Conservation (phyloP, 768 basidiomycete species). For the Amanita rubescens region DNA sequence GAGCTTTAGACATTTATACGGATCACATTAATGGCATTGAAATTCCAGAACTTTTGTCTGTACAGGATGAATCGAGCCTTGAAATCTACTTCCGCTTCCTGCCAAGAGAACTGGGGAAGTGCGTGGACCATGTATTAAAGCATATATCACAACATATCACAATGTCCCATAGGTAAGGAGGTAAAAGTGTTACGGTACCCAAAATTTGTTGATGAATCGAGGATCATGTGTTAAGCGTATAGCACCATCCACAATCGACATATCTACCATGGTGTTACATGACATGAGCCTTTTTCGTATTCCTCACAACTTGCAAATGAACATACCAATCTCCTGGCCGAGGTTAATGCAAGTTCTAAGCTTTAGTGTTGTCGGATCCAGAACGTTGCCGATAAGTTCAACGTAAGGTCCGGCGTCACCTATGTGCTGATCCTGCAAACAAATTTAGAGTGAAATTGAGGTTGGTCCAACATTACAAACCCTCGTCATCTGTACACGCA, state of each 20-base stretch:
- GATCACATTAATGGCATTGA: not conserved
- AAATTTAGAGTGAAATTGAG: not conserved
- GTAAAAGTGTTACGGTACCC: not conserved
- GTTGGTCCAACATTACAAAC: not conserved
- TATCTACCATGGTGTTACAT: not conserved
- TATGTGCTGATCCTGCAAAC: slow-evolving; percentile 1
- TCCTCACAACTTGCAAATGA: not conserved
- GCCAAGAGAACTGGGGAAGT: too few species aligned
- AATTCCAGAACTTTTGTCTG: not conserved
- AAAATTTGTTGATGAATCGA: slow-evolving; percentile 2
- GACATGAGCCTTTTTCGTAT: not conserved
- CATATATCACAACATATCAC: not conserved
- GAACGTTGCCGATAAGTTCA: slow-evolving; percentile 4
- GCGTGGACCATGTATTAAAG: not conserved
- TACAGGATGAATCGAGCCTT: not conserved
- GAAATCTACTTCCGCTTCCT: not conserved
- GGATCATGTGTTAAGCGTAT: slow-evolving; percentile 1
- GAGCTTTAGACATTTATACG: not conserved
- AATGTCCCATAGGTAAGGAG: not conserved
- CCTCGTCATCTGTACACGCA: slow-evolving; percentile 4
- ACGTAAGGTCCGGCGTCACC: slow-evolving; percentile 3
- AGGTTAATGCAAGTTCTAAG: slow-evolving; percentile 2
- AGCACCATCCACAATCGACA: not conserved
- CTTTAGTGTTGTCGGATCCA: slow-evolving; percentile 5
- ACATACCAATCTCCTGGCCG: not conserved